Evolutionary conservation across 2,329 filamentous ascomycete species (phyloP).

Genomic region (Apiospora rasikravindrae): DNA sequence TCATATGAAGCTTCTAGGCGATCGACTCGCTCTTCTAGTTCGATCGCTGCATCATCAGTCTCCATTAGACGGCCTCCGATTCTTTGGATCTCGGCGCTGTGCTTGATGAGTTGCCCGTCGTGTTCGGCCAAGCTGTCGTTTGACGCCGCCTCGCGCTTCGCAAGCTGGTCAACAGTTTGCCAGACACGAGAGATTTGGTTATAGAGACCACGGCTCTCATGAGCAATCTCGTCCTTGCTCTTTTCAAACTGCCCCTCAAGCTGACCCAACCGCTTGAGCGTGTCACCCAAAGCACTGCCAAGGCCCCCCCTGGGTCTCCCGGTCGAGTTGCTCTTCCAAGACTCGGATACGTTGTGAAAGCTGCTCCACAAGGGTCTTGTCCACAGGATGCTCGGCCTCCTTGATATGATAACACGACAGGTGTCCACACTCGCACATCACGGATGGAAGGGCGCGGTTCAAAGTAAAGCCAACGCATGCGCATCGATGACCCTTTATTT

Average conservation of each 20-base stretch:
- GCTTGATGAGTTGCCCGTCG: slow-evolving; percentile 46
- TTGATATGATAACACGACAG: slow-evolving; percentile 63
- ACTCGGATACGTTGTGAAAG: slow-evolving; percentile 52
- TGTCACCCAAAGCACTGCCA: slow-evolving; percentile 35
- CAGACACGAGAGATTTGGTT: slow-evolving; percentile 60
- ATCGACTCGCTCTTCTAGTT: slow-evolving; percentile 61
- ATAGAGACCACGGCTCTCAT: slow-evolving; percentile 61
- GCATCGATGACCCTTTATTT: slow-evolving; percentile 63
- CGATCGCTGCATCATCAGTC: slow-evolving; percentile 54
- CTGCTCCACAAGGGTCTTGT: slow-evolving; percentile 53
- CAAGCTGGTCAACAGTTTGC: slow-evolving; percentile 54
- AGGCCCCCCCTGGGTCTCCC: slow-evolving; percentile 44
- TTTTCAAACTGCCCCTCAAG: slow-evolving; percentile 61
- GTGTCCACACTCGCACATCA: slow-evolving; percentile 64
- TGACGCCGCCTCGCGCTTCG: slow-evolving; percentile 42
- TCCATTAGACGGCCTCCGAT: slow-evolving; percentile 56
- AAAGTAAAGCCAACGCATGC: slow-evolving; percentile 63
- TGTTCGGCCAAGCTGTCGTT: slow-evolving; percentile 47
- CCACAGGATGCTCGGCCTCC: slow-evolving; percentile 49
- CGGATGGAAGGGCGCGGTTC: slow-evolving; percentile 58
- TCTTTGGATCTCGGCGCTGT: slow-evolving; percentile 49
- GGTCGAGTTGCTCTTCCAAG: slow-evolving; percentile 50
- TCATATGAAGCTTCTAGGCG: slow-evolving; percentile 42
- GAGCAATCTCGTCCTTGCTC: slow-evolving; percentile 54
- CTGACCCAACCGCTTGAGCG: slow-evolving; percentile 52